Base-by-base conservation (phyloP, 2,329 filamentous ascomycete genomes). In the Colletotrichum sp. region DNA sequence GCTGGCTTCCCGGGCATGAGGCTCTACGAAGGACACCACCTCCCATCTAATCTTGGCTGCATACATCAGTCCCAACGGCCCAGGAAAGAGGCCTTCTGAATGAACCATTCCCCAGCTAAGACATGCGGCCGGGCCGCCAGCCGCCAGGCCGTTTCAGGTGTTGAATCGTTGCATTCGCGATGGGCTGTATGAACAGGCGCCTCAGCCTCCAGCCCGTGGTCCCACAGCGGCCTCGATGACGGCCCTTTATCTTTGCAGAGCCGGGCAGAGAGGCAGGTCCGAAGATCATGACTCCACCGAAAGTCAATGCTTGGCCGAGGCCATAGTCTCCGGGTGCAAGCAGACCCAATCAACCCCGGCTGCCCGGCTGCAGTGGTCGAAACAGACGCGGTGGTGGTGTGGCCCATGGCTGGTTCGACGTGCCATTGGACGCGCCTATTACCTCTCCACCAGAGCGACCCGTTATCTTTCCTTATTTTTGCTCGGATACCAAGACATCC, bases 101-200 rank as follows among this genome's bases (percentile, higher is more conserved):
- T 36, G 68, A 65, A 72, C 8, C 43, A 15, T 55, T 48, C 43
- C n/a, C 24, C 18, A 28, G 21, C 56, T 61, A 70, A 38, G 69
- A 67, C 56, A 64, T 72, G 73, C 73, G 73, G 70, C 70, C 48
- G n/a, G 70, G 70, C 36, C 64, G 28, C 70, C 70, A 66, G 32
- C 73, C 73, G 65, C 73, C 70, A 38, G 73, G 32, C 69, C 28
- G 73, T 76, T 73, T 73, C 73, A 76, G 73, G 70, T 66, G 30
- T 48, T 32, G 64, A 66, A 15, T 26, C 28, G 66, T 24, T 30
- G 28, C 69, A 73, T 73, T 3, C n/a, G 58, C 30, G 52, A 56
- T 28, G 34, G 43, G 15, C 43, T 48, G 73, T 73, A 73, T 69
- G 70, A 73, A 76, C 64, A 65, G 70, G 73, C 73, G 73, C 73